Percentiles rank a stretch among this genome's conserved stretches.
phyloP scores from a whole-genome alignment of 1,284 basidiomycete species.

The Ustilago crameri region DNA sequence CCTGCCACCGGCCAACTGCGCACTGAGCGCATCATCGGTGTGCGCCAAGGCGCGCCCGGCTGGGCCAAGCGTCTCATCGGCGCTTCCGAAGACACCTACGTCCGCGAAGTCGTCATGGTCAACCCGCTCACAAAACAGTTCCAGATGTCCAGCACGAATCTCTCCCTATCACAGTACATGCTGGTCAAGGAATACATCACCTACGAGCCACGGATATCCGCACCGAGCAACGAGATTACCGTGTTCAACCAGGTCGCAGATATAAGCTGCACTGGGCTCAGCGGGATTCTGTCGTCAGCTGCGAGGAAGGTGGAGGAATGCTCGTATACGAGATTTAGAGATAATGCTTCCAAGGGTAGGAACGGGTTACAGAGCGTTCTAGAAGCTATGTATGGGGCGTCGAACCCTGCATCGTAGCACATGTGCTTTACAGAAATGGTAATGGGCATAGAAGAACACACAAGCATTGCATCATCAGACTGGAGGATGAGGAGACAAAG shows the following conservation, averaged over 20 bases:
- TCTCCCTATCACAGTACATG: slow-evolving; percentile 87
- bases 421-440: neutral
- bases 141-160: slow-evolving; percentile 68
- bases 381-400: slow-evolving; percentile 29
- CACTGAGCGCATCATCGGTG: slow-evolving; percentile 84
- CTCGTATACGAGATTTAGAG: slow-evolving; percentile 42
- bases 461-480: slow-evolving; percentile 2
- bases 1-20: slow-evolving; percentile 84
- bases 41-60: slow-evolving; percentile 82
- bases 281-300: slow-evolving; percentile 35
- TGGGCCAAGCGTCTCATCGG: slow-evolving; percentile 91
- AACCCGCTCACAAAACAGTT: slow-evolving; percentile 34
- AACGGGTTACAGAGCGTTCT: slow-evolving; percentile 47
- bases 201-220: slow-evolving; percentile 75
- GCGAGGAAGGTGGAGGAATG: slow-evolving; percentile 59
- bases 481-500: neutral
- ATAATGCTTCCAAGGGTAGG: slow-evolving; percentile 56
- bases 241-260: slow-evolving; percentile 44
- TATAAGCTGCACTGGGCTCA: slow-evolving; percentile 46
- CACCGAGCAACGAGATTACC: slow-evolving; percentile 65
- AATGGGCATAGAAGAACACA: neutral
- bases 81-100: slow-evolving; percentile 89
- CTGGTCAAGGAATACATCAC: slow-evolving; percentile 88
- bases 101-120: slow-evolving; percentile 87
- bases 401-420: neutral